These are phyloP conservation scores for Penicillium paneum DNA, from an alignment of 2,329 filamentous ascomycete genomes.

Conservation along the genomic window DNA sequence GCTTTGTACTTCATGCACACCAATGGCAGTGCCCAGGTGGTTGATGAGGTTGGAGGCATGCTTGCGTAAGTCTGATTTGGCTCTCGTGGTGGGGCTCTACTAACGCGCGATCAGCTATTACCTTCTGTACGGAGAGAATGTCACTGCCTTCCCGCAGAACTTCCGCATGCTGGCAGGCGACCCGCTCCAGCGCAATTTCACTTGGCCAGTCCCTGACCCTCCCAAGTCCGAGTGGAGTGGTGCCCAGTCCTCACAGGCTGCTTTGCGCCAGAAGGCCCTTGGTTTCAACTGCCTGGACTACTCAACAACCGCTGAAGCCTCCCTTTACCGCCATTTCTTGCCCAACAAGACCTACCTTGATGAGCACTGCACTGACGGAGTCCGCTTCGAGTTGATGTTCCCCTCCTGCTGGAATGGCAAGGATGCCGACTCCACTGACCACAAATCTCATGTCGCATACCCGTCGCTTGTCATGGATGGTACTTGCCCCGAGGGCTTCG, in stretches of 20 bases:
- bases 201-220: slow-evolving; percentile 63
- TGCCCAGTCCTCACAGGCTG: slow-evolving; percentile 64
- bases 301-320: slow-evolving; percentile 59
- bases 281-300: slow-evolving; percentile 98
- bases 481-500: slow-evolving; percentile 67
- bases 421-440: slow-evolving; percentile 53
- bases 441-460: slow-evolving; percentile 70
- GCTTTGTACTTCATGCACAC: slow-evolving; percentile 71
- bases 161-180: slow-evolving; percentile 83
- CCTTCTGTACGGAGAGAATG: slow-evolving; percentile 63
- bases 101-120: slow-evolving; percentile 66
- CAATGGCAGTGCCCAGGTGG: slow-evolving; percentile 65
- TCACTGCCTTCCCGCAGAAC: slow-evolving; percentile 70
- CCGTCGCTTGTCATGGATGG: slow-evolving; percentile 74
- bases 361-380: slow-evolving; percentile 73
- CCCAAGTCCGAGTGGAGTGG: slow-evolving; percentile 68
- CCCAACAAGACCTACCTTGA: slow-evolving; percentile 79
- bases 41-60: slow-evolving; percentile 76
- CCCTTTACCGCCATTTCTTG: slow-evolving; percentile 76
- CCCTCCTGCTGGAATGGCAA: slow-evolving; percentile 84
- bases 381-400: slow-evolving; percentile 83
- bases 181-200: slow-evolving; percentile 65
- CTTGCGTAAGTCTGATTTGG: slow-evolving; percentile 64
- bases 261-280: slow-evolving; percentile 73
- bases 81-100: slow-evolving; percentile 4